These are phyloP conservation scores for Myochromella boudieri DNA, from an alignment of 768 basidiomycete genomes.

Conservation along the genomic window DNA sequence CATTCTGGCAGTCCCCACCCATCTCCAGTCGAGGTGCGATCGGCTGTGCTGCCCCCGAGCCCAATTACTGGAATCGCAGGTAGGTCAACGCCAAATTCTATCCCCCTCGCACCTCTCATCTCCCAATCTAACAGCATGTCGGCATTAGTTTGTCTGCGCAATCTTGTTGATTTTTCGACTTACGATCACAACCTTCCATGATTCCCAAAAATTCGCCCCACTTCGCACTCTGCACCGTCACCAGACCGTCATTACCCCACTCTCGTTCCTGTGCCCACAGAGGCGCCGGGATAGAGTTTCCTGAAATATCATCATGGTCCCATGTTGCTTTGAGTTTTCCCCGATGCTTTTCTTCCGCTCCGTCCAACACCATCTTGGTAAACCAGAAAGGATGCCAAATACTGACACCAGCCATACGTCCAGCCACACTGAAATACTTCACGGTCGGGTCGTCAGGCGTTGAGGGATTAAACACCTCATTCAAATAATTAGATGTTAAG, in stretches of 20 bases:
- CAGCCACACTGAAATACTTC: constrained; percentile 91
- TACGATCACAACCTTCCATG: constrained; percentile 84
- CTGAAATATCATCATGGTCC: constrained; percentile 22
- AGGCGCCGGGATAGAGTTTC: constrained; percentile 23
- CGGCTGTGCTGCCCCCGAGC: constrained; percentile 25
- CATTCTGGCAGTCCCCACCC: constrained; percentile 59
- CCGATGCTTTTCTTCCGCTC: constrained; percentile 65
- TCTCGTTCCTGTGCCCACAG: constrained; percentile 52
- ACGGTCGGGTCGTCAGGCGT: constrained; percentile 80
- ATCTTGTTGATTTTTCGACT: constrained; percentile 17
- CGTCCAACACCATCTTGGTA: constrained; percentile 92
- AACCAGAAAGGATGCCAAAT: constrained; percentile 97
- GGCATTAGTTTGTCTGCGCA: no score
- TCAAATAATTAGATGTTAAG: constrained; percentile 82
- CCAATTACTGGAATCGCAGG: constrained; percentile 48
- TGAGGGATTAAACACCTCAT: constrained; percentile 75
- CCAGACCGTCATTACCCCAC: constrained; percentile 91
- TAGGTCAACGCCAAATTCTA: constrained; percentile 63
- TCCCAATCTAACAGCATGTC: constrained; percentile 97
- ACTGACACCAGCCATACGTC: constrained; percentile 61
- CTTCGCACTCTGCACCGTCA: constrained; percentile 86
- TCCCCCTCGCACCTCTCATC: constrained; percentile 82
- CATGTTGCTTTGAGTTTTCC: constrained; percentile 37
- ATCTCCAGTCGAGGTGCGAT: constrained; percentile 24
- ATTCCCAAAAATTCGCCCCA: constrained; percentile 97